Evolutionary conservation across 768 basidiomycete genomes (phyloP), one percentile per base, ranked within the genome.

Genomic region (Trametopsis cervina): DNA sequence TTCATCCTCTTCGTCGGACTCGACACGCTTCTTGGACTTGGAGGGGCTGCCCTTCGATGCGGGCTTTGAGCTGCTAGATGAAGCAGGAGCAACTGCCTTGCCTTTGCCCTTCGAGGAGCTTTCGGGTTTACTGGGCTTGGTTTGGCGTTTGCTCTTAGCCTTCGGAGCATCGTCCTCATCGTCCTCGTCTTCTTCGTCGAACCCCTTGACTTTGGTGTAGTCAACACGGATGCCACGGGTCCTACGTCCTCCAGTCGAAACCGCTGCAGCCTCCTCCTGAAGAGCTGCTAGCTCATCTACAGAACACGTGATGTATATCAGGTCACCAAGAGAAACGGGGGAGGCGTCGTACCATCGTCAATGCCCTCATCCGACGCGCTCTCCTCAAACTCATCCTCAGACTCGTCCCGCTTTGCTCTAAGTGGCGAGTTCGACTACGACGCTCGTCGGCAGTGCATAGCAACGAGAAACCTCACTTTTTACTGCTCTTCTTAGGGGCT

Each of bases 1-100:
- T 47, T 70, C 72, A 50, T 77, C 78, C 47, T 81, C 81, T 46
- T 75, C 75, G 21, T 60, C 61, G 5, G 51, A 51, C 42, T 50
- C 57, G 20, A 57, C 53, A 27, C 54, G 54, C 48, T 55, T 56
- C 20, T 42, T n/a, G 15, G 50, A 47, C 50, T 58, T 58, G 20
- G 55, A 42, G 22, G 53, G 22, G 25, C 36, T 41, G 22, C 47
- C 18, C 51, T 58, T 58, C 2, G 55, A 17, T 22, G 40, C 41
- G 18, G 58, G 38, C 37, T 51, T 43, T 17, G 57, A 20, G 41
- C 46, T 45, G 29, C 26, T 12, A 4, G 44, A 45, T 29, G 55
- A 54, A 7, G 49, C 36, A 26, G 46, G 21, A 12, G 43, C 40
- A 1, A 51, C 25, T 13, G 52, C 26, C 24, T 46, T 51, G 43